These are phyloP conservation scores for Helianthus tuberosus DNA, from an alignment of 129 eudicot species.

Conservation along the genomic window DNA sequence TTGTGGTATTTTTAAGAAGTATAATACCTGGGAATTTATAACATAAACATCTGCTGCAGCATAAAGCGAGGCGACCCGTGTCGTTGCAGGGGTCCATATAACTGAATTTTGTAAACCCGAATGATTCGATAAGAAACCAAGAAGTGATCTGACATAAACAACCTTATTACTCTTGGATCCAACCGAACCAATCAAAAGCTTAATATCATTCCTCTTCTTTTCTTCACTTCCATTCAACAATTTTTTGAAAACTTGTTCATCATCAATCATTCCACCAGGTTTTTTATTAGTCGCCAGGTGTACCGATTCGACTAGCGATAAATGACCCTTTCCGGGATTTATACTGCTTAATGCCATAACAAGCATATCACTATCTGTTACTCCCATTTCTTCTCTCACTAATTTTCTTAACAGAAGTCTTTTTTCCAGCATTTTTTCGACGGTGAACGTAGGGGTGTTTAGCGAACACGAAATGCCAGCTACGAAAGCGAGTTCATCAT, in stretches of 20 bases:
- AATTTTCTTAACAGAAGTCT: constrained; percentile 52
- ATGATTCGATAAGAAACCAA: constrained; percentile 55
- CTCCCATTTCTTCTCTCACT: constrained; percentile 89
- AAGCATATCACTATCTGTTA: constrained; percentile 83
- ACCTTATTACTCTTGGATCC: constrained; percentile 97
- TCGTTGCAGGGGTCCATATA: constrained; percentile 91
- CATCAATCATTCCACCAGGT: constrained; percentile 37
- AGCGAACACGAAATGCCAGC: constrained; percentile 86
- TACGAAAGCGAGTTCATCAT: constrained; percentile 91
- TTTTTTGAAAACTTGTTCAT: constrained; percentile 42
- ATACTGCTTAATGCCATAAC: constrained; percentile 88
- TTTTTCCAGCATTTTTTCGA: constrained; percentile 76
- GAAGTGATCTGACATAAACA: constrained; percentile 69
- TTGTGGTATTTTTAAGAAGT: background rate
- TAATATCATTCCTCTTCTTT: constrained; percentile 44
- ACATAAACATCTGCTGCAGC: constrained; percentile 96
- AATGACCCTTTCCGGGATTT: constrained; percentile 94
- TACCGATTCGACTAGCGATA: constrained; percentile 76
- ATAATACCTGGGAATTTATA: constrained; percentile 83
- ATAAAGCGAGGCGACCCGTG: constrained; percentile 95
- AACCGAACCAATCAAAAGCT: constrained; percentile 88
- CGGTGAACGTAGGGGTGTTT: constrained; percentile 76
- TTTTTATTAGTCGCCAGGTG: constrained; percentile 40
- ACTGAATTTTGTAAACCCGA: constrained; percentile 70
- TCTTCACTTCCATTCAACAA: constrained; percentile 41